Base-by-base conservation (phyloP, 2,329 filamentous ascomycete genomes). In the Trichoderma harzianum region DNA sequence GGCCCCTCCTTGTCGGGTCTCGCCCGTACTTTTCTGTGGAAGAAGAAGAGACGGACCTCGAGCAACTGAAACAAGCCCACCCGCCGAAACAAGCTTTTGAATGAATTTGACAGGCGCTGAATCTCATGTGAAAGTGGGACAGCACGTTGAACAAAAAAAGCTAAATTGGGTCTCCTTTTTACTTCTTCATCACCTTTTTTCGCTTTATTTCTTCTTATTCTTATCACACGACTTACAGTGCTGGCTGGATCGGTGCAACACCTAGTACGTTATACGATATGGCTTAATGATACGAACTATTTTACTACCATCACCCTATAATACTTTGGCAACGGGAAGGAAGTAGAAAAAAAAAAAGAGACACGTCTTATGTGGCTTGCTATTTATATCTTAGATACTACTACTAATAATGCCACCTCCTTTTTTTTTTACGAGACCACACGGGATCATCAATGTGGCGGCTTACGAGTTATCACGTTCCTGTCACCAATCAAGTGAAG, bases 1-100 rank as follows among this genome's bases (percentile, higher is more conserved):
- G 86, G 86, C 1, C 83, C 83, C 55, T 86, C 83, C 2, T 76
- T 86, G 26, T 77, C 81, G 8, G 83, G 84, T 58, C 77, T 86
- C 39, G 83, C 83, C 74, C 82, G 82, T 60, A 28, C 72, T 10
- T 68, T 73, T 21, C 43, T 73, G 18, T 32, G 60, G 62, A 70
- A 51, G 70, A 68, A 58, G 6, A 67, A 71, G 39, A 55, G 39
- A 57, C 28, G 24, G 16, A 14, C 36, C 14, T 24, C 66, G 28
- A 58, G 57, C 28, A 62, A 61, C 66, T 69, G 66, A 69, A 34
- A 34, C 26, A 30, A 58, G 10, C 26, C 32, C 26, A 7, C 12
- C 8, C 10, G 34, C 60, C 32, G n/a, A 61, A n/a, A n/a, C n/a
- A 34, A 24, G 63, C 36, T 28, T 53, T 51, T 12, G 11, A 6